These are phyloP conservation scores for Comarum palustre DNA, from an alignment of 306 rosid genomes.

Conservation along the genomic window DNA sequence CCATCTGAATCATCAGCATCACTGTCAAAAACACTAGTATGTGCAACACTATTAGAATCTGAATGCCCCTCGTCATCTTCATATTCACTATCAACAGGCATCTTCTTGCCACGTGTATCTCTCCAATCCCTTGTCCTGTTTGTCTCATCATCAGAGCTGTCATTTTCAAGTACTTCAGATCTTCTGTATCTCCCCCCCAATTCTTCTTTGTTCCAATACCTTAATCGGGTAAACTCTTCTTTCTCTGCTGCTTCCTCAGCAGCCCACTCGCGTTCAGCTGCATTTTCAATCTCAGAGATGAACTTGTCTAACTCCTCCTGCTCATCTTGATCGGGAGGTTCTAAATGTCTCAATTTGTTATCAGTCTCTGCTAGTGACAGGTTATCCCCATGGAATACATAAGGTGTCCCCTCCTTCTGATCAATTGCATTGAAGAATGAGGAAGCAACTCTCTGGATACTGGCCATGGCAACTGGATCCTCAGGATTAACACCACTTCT, in stretches of 20 bases:
- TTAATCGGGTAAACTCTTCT: constrained; percentile 63
- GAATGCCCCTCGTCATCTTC: constrained; percentile 42
- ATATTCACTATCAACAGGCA: constrained; percentile 38
- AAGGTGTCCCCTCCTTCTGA: constrained; percentile 84
- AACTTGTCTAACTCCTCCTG: constrained; percentile 85
- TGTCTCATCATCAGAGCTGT: constrained; percentile 36
- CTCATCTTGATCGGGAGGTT: constrained; percentile 62
- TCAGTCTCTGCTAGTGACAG: constrained; percentile 32
- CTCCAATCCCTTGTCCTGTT: constrained; percentile 45
- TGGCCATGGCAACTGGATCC: constrained; percentile 94
- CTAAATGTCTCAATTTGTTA: constrained; percentile 46
- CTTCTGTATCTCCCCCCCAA: constrained; percentile 69
- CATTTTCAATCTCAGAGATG: constrained; percentile 93
- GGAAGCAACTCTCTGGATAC: constrained; percentile 93
- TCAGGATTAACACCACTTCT: constrained; percentile 91
- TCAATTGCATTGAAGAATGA: constrained; percentile 95
- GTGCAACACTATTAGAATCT: constrained; percentile 35
- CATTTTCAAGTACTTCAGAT: constrained; percentile 49
- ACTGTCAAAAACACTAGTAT: constrained; percentile 41
- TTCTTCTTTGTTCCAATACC: constrained; percentile 82
- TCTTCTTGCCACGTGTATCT: constrained; percentile 38
- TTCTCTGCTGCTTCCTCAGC: constrained; percentile 91
- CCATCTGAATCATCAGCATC: constrained; percentile 40
- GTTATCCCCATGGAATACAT: constrained; percentile 62
- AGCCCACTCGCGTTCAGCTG: constrained; percentile 88